Evolutionary conservation across 2,329 filamentous ascomycete genomes (phyloP), one percentile per base, ranked within the genome.

Genomic region (Teratosphaeria gauchensis): DNA sequence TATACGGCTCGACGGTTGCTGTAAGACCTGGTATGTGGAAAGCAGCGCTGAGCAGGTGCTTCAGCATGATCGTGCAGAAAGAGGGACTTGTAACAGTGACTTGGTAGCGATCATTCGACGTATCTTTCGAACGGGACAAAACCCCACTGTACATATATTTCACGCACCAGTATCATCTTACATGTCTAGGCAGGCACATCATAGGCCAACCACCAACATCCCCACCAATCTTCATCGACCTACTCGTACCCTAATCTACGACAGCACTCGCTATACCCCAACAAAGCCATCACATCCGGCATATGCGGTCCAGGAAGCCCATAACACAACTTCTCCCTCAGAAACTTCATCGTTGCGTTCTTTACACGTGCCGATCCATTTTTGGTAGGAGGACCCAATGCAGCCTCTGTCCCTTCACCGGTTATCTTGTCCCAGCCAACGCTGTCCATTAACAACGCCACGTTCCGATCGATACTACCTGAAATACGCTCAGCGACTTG

Each of bases 321-420:
- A 48, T 75, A 80, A 2, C 77, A 75, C 28, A 86, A 62, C 1
- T 80, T 82, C 76, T 81, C 81, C 56, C 84, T 77, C 56, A 86
- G 71, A 65, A 81, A 84, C 58, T 77, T 72, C 70, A 84, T 80
- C 4, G 84, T 69, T n/a, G 63, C 63, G 54, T 70, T 73, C 57
- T 68, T 69, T 58, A 63, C 9, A 8, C 33, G 19, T 6, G 42
- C 42, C 42, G 42, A 4, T 8, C 9, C 4, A 19, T 21, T 11
- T 5, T 11, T 16, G n/a, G n/a, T n/a, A 7, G n/a, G 42, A n/a
- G 31, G 53, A 16, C 31, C 28, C 53, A 28, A 42, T 8, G 14
- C 11, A 31, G 51, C 30, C 21, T 16, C 24, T 6, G 24, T 21
- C 31, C 16, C 16, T 53, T 31, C 21, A 30, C 31, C 31, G n/a